A percentile compares a stretch with the other conserved stretches of the same genome.
These are phyloP conservation scores for Aspergillus piperis DNA, from an alignment of 2,329 filamentous ascomycete genomes.

Conservation along the genomic window DNA sequence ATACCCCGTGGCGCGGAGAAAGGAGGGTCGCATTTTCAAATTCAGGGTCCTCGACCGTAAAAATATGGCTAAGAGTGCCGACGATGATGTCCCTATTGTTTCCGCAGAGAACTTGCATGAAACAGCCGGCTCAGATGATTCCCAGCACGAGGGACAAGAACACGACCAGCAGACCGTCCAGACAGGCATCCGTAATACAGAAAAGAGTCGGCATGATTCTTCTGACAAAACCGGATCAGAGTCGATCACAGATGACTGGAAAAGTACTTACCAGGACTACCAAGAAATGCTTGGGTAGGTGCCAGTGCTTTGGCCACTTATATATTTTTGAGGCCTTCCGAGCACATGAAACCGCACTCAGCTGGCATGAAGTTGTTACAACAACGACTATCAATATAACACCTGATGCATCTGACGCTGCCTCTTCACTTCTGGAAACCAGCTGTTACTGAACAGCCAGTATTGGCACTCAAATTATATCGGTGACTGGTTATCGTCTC, in stretches of 20 bases:
- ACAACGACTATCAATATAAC: background rate
- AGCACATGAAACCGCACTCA: background rate
- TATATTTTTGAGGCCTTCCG: background rate
- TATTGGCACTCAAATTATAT: background rate
- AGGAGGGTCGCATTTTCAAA: conserved; percentile 14
- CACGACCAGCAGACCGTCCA: background rate
- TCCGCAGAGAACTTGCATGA: background rate
- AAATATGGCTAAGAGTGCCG: background rate
- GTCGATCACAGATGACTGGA: background rate
- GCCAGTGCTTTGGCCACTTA: background rate
- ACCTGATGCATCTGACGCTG: background rate
- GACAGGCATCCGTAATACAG: background rate
- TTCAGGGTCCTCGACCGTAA: conserved; percentile 13
- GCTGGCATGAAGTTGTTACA: background rate
- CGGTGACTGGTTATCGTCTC: background rate
- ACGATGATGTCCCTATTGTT: background rate
- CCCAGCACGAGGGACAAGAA: background rate
- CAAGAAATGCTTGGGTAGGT: conserved; percentile 2
- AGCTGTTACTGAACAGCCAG: background rate
- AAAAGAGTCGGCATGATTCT: background rate
- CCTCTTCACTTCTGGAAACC: background rate
- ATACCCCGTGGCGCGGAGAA: conserved; percentile 16
- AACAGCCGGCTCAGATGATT: background rate
- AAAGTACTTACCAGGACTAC: conserved; percentile 4
- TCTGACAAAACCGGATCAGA: conserved; percentile 1